Evolutionary conservation across 352 stramenopile species (phyloP).

Genomic region (Phytophthora megakarya): DNA sequence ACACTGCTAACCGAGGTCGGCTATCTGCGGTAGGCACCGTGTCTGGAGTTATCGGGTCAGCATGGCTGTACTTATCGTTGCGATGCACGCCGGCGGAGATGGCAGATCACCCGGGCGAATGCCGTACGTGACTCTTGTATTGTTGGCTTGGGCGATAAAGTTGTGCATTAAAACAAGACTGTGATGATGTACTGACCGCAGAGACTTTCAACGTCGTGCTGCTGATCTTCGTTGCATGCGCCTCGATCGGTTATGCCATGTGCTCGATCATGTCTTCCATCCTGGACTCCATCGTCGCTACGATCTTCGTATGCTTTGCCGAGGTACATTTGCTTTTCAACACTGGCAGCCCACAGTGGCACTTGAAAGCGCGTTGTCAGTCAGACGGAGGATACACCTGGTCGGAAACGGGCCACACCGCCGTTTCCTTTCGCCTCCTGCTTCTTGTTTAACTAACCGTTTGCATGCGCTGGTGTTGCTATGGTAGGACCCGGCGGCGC

Average conservation of each 20-base stretch:
- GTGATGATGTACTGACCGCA: too few relatives aligned
- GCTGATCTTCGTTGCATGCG: slow-evolving; percentile 74
- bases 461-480: slow-evolving; percentile 6
- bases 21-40: slow-evolving; percentile 47
- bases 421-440: slow-evolving; percentile 29
- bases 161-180: slow-evolving; percentile 9
- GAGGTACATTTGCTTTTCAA: slow-evolving; percentile 56
- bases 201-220: slow-evolving; percentile 87
- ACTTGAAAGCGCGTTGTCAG: slow-evolving; percentile 11
- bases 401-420: slow-evolving; percentile 35
- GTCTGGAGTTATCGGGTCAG: slow-evolving; percentile 76
- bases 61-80: slow-evolving; percentile 73
- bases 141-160: not conserved
- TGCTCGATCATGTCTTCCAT: slow-evolving; percentile 85
- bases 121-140: slow-evolving; percentile 51
- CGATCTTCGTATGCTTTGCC: slow-evolving; percentile 89
- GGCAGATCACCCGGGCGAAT: slow-evolving; percentile 44
- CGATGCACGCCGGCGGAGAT: slow-evolving; percentile 64
- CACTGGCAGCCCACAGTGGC: slow-evolving; percentile 13
- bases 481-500: slow-evolving; percentile 62
- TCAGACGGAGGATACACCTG: slow-evolving; percentile 40
- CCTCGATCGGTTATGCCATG: slow-evolving; percentile 84
- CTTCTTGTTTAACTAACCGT: slow-evolving; percentile 8
- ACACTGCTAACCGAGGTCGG: slow-evolving; percentile 1
- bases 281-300: slow-evolving; percentile 83